Conservation (phyloP, 805 yeast genomes). For the Kazachstania africana region DNA sequence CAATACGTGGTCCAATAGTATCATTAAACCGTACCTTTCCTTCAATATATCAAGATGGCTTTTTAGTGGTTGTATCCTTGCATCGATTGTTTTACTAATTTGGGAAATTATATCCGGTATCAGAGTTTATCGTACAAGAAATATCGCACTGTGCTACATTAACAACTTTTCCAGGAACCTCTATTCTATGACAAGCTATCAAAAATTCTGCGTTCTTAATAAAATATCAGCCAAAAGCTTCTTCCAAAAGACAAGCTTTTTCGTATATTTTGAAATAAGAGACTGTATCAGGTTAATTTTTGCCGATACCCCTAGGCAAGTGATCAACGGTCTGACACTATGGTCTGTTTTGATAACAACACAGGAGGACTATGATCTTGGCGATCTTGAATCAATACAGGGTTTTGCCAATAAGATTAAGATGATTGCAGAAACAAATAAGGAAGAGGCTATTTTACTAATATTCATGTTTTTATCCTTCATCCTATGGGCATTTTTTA, state of each 20-base stretch:
- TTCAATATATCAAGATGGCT: constrained; percentile 50
- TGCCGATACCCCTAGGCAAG: constrained; percentile 81
- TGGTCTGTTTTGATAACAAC: constrained; percentile 34
- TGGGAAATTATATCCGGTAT: constrained; percentile 49
- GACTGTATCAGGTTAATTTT: constrained; percentile 49
- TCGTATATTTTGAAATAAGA: constrained; percentile 51
- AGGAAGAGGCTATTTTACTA: constrained; percentile 53
- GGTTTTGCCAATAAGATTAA: constrained; percentile 36
- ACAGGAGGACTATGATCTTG: constrained; percentile 15
- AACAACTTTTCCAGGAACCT: constrained; percentile 48
- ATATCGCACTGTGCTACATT: constrained; percentile 60
- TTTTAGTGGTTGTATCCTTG: constrained; percentile 66
- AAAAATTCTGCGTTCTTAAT: constrained; percentile 61
- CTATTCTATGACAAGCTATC: constrained; percentile 46
- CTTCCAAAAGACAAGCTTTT: constrained; percentile 58
- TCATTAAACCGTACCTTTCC: constrained; percentile 35
- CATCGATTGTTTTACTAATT: constrained; percentile 46
- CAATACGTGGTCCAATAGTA: constrained; percentile 50
- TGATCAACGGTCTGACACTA: constrained; percentile 64
- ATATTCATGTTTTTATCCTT: constrained; percentile 69
- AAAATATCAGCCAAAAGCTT: constrained; percentile 49
- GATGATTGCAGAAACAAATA: constrained; percentile 45
- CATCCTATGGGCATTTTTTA: constrained; percentile 58
- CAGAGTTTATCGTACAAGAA: constrained; percentile 43
- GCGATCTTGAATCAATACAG: constrained; percentile 18